Evolutionary conservation across 2,329 filamentous ascomycete species (phyloP).

Genomic region (Keithomyces neogunnii): DNA sequence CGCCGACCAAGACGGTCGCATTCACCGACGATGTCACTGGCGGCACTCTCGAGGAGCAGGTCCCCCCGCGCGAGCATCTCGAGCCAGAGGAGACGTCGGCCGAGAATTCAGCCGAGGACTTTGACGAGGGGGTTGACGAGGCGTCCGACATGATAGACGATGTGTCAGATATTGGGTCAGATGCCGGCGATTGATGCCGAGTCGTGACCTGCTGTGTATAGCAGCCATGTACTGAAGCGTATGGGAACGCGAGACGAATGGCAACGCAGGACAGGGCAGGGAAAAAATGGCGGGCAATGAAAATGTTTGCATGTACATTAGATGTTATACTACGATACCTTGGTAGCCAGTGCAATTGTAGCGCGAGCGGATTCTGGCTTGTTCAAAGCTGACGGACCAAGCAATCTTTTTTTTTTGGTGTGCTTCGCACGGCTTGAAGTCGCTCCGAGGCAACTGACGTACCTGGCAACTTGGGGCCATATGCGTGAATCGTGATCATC

Average conservation of each 20-base stretch:
- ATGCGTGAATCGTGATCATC: no score
- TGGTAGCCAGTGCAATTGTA: background rate
- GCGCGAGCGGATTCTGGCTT: background rate
- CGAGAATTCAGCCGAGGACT: conserved; percentile 8
- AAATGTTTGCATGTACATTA: background rate
- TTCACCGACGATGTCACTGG: conserved; percentile 48
- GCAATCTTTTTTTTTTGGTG: no score
- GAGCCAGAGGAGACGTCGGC: conserved; percentile 12
- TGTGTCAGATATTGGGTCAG: conserved; percentile 4
- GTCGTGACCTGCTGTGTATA: background rate
- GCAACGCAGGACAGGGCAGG: background rate
- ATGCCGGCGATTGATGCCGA: conserved; percentile 3
- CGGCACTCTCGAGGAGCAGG: conserved; percentile 21
- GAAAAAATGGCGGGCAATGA: background rate
- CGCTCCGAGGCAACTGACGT: no score
- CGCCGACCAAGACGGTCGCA: conserved; percentile 48
- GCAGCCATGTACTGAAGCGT: no score
- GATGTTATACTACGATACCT: background rate
- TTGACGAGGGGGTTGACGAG: conserved; percentile 8
- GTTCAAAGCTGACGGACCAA: background rate
- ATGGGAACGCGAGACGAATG: background rate
- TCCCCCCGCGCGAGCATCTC: background rate
- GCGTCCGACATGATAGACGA: conserved; percentile 6
- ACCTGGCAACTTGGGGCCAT: no score
- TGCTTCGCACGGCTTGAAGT: no score